phyloP scores from a whole-genome alignment of 2,329 filamentous ascomycete genomes.

The Chalaropsis thielavioides region DNA sequence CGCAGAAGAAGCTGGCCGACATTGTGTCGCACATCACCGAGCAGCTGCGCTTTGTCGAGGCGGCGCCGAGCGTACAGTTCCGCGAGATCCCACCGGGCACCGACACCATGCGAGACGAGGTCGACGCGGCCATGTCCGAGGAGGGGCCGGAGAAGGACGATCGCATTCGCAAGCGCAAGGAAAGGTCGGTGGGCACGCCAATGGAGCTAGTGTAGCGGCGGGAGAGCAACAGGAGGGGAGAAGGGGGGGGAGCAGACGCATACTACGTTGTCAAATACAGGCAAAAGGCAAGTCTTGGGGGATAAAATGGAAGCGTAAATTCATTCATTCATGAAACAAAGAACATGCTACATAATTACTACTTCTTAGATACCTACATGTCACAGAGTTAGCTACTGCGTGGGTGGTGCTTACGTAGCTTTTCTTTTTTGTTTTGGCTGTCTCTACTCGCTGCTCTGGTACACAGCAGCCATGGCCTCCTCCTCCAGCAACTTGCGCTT shows the following conservation, averaged over 20 bases:
- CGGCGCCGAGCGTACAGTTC: conserved; percentile 78
- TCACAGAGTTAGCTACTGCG: not conserved
- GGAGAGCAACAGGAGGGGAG: too few species aligned
- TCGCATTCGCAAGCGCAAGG: conserved; percentile 35
- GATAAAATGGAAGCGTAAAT: not conserved
- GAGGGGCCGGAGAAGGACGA: conserved; percentile 46
- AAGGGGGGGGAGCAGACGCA: not conserved
- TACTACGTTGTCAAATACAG: not conserved
- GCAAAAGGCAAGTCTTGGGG: not conserved
- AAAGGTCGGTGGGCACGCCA: conserved; percentile 42
- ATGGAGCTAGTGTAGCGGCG: conserved; percentile 36
- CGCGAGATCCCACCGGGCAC: conserved; percentile 67
- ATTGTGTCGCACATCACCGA: conserved; percentile 68
- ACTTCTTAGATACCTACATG: not conserved
- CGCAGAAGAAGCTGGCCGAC: conserved; percentile 57
- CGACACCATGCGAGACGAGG: conserved; percentile 49
- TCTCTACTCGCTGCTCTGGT: conserved; percentile 1
- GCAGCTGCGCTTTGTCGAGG: conserved; percentile 72
- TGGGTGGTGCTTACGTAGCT: not conserved
- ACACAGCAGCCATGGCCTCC: conserved; percentile 17
- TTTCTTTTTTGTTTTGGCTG: not conserved
- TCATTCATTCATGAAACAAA: not conserved
- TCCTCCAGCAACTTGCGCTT: conserved; percentile 22
- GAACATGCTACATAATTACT: not conserved
- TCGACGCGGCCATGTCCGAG: conserved; percentile 53